Base-by-base conservation (phyloP, 208 protist species). In the Porcisia hertigi region DNA sequence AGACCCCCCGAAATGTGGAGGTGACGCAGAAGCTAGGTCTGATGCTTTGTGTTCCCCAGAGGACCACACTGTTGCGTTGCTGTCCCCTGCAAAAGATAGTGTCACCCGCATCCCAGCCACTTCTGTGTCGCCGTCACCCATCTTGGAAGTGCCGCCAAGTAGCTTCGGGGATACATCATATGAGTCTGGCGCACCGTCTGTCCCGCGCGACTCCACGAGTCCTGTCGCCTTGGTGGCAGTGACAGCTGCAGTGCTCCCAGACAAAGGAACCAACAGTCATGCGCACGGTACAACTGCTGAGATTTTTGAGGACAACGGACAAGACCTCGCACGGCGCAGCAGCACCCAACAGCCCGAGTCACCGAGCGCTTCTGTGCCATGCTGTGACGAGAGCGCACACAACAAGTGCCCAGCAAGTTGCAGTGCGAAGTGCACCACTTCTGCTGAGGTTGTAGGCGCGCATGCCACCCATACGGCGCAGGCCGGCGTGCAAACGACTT, bases 311-410 rank as follows among this genome's bases (percentile, higher is more conserved):
- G 16, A 30, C 7, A 14, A 71, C 54, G 16, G 25, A 41, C 12
- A 12, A 71, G 39, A 14, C 12, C 43, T 52, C 47, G 25, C 47
- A 16, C 66, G 47, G 47, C 66, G 66, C 66, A 71, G 66, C 66
- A 41, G 39, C 47, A 71, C 66, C 16, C 66, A 57, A n/a, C 47
- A 57, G 25, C 66, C 66, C 34, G 47, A 14, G 25, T 57, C 66
- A 43, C 45, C 25, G 66, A 71, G 66, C 5, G 12, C 16, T 16
- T 71, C 66, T 25, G 23, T 41, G 47, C 49, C 66, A 1, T 7
- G 30, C 25, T 36, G 47, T 49, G 66, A n/a, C 47, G 49, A 41
- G 66, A 49, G 23, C 25, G 12, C 43, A 49, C 47, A 43, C n/a
- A 49, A 12, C 20, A 30, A 16, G 8, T 8, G 41, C 14, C 41